These are phyloP conservation scores for Talaromyces wortmannii DNA, from an alignment of 495 filamentous ascomycete genomes.

Conservation along the genomic window DNA sequence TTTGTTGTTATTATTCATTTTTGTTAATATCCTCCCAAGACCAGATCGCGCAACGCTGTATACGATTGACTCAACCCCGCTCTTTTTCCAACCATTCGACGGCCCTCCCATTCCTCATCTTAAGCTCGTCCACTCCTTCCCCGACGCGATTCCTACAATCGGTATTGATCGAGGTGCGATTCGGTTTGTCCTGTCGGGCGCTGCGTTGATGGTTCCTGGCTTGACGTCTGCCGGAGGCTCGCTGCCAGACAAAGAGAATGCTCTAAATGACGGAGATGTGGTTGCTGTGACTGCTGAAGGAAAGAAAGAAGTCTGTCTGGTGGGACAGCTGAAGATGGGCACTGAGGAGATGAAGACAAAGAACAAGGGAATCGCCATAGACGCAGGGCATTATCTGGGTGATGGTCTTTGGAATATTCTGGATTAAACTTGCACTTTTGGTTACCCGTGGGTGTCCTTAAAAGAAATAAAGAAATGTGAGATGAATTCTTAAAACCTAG, in stretches of 20 bases:
- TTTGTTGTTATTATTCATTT: background rate
- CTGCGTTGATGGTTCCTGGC: slow-evolving; percentile 91
- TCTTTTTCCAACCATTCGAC: slow-evolving; percentile 91
- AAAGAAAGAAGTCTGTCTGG: slow-evolving; percentile 83
- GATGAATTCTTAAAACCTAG: background rate
- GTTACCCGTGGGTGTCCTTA: background rate
- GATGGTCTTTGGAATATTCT: slow-evolving; percentile 88
- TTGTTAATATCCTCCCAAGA: slow-evolving; percentile 21
- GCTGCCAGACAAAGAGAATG: slow-evolving; percentile 53
- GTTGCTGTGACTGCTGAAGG: slow-evolving; percentile 90
- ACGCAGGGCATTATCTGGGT: slow-evolving; percentile 86
- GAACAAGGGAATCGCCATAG: slow-evolving; percentile 87
- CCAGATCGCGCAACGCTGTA: slow-evolving; percentile 86
- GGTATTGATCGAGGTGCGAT: slow-evolving; percentile 90
- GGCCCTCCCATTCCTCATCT: slow-evolving; percentile 75
- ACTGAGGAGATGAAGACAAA: slow-evolving; percentile 90
- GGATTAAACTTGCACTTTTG: slow-evolving; percentile 40
- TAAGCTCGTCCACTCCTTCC: slow-evolving; percentile 60
- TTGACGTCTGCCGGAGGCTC: slow-evolving; percentile 75
- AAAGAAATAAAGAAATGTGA: background rate
- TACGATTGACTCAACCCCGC: slow-evolving; percentile 62
- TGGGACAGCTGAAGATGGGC: slow-evolving; percentile 78
- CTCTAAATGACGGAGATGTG: slow-evolving; percentile 65
- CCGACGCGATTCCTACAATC: slow-evolving; percentile 38
- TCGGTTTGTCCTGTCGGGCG: slow-evolving; percentile 89